Percentiles rank a stretch among this genome's conserved stretches.
Evolutionary conservation across 78 protist species (phyloP).

Genomic region (Speleostelium caveatum): DNA sequence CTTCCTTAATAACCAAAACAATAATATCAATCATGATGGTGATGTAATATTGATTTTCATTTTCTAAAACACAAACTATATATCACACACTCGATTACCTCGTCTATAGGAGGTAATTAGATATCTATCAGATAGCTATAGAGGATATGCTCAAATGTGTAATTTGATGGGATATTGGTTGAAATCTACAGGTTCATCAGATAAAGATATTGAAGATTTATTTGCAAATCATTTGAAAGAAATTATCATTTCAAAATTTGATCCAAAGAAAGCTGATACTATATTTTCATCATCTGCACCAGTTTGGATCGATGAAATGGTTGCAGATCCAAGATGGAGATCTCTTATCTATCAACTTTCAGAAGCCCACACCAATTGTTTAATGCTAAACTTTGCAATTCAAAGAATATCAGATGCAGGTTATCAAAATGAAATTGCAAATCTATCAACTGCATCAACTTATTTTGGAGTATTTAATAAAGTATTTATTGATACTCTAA

Average conservation of each 20-base stretch:
- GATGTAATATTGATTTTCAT: too few species aligned
- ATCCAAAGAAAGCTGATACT: constrained; percentile 70
- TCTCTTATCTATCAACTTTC: constrained; percentile 68
- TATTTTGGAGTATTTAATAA: constrained; percentile 75
- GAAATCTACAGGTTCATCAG: constrained; percentile 20
- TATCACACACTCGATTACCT: too few species aligned
- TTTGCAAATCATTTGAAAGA: constrained; percentile 63
- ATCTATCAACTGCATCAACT: constrained; percentile 75
- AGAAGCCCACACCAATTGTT: constrained; percentile 65
- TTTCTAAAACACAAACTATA: too few species aligned
- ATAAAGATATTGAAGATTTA: neutral
- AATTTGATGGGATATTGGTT: constrained; percentile 64
- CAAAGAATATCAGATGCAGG: constrained; percentile 82
- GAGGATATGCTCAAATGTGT: constrained; percentile 81
- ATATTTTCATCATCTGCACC: constrained; percentile 80
- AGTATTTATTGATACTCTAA: constrained; percentile 58
- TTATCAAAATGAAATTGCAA: constrained; percentile 79
- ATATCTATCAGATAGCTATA: constrained; percentile 66
- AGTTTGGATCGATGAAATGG: constrained; percentile 75
- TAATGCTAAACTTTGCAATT: constrained; percentile 76
- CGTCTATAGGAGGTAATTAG: constrained; percentile 45
- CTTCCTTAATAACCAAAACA: too few species aligned
- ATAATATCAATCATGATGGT: too few species aligned
- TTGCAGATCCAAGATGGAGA: constrained; percentile 59
- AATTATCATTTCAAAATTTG: constrained; percentile 54